Conservation (phyloP, 208 protist genomes). For the Trypanosoma cruzi region DNA sequence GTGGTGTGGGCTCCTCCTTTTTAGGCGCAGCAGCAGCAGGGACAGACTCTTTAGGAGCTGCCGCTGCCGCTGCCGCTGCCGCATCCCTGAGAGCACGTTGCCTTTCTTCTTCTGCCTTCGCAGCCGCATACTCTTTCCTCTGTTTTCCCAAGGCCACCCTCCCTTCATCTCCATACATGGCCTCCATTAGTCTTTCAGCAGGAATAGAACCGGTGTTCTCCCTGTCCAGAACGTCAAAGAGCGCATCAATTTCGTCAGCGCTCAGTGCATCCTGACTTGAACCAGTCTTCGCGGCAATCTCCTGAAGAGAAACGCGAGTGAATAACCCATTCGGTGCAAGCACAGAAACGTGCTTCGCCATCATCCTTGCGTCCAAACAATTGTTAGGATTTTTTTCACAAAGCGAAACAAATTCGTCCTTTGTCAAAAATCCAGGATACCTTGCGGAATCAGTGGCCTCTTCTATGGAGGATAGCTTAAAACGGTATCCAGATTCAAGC, state of each 20-base stretch:
- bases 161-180: slow-evolving; percentile 76
- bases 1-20: not conserved
- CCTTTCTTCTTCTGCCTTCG: slow-evolving; percentile 17
- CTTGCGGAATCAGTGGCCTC: slow-evolving; percentile 49
- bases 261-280: slow-evolving; percentile 44
- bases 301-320: slow-evolving; percentile 76
- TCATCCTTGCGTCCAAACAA: slow-evolving; percentile 47
- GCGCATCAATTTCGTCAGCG: slow-evolving; percentile 75
- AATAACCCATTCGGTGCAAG: slow-evolving; percentile 71
- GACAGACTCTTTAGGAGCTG: not conserved
- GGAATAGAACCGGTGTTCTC: slow-evolving; percentile 75
- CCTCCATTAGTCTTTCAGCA: slow-evolving; percentile 70
- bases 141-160: slow-evolving; percentile 44
- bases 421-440: slow-evolving; percentile 75
- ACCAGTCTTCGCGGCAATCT: slow-evolving; percentile 48
- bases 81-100: slow-evolving; percentile 30
- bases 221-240: slow-evolving; percentile 74
- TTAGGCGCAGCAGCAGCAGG: slow-evolving; percentile 15
- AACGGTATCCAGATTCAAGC: slow-evolving; percentile 77
- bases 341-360: slow-evolving; percentile 73
- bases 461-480: slow-evolving; percentile 56
- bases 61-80: slow-evolving; percentile 10
- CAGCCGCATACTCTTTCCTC: slow-evolving; percentile 43
- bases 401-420: slow-evolving; percentile 64
- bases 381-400: slow-evolving; percentile 62